Base-by-base conservation (phyloP, 1,284 basidiomycete species). In the Cryptococcus jaspeensis region DNA sequence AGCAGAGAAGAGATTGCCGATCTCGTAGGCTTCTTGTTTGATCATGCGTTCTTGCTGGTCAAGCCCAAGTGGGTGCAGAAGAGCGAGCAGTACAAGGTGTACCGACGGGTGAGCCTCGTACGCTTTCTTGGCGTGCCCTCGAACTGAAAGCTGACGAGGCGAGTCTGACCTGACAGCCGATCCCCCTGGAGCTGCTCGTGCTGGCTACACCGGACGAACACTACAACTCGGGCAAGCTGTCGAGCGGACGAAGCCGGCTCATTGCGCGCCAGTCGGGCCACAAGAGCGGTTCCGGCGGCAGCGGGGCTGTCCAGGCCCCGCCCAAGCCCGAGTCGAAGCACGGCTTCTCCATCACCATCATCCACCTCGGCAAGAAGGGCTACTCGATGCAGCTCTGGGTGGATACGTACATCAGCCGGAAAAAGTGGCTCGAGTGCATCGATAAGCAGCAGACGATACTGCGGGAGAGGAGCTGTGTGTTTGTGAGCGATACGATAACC, bases 311-410 rank as follows among this genome's bases (percentile, higher is more conserved):
- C 8, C 70, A 73, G 48, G 64, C 71, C 28, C 72, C 75, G 18
- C 73, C 73, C 42, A 84, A 84, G 62, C 82, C 85, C 9, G 89
- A 90, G 59, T 84, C 83, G 58, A 98, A 95, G 76, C 87, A 89
- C 49, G 92, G 92, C 48, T 92, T 90, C 75, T 88, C 90, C 59
- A 87, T 99, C 67, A 96, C 90, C 22, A 93, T 99, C 76, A 85
- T 90, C 56, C 91, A 95, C 73, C 85, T 99, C 20, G 96, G 96
- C 25, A 85, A 92, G 66, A 92, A 93, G 74, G 91, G 88, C 60
- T 99, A 98, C 76, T 87, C 89, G 66, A 84, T 98, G 69, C 90
- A 92, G 57, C 81, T 99, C 5, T 99, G 92, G 92, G 90, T 93
- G 35, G 87, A 85, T 66, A 91, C 93, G 25, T 86, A 87, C 56